A percentile compares a stretch with the other conserved stretches of the same genome.
Evolutionary conservation across 768 basidiomycete species (phyloP).

Genomic region (Albatrellus ellisii): DNA sequence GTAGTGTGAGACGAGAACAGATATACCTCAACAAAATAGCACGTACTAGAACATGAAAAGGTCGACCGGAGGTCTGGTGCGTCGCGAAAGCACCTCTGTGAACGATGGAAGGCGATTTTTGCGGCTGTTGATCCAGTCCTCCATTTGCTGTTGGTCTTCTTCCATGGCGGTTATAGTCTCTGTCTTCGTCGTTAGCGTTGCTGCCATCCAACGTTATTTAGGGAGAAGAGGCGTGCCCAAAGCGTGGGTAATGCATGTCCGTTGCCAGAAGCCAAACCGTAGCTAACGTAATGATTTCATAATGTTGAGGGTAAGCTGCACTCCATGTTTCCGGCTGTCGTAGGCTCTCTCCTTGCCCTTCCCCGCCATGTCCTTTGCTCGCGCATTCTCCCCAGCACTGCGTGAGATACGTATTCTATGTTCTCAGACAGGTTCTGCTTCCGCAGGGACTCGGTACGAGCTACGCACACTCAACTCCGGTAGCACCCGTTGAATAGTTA

Average conservation of each 20-base stretch:
- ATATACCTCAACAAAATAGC: slow-evolving; percentile 3
- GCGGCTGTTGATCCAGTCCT: slow-evolving; percentile 63
- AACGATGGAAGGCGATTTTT: slow-evolving; percentile 76
- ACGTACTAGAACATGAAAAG: slow-evolving; percentile 98
- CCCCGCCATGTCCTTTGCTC: slow-evolving; percentile 36
- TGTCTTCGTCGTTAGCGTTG: too few species aligned
- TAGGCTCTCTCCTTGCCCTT: neutral
- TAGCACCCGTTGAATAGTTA: slow-evolving; percentile 1
- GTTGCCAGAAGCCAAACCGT: neutral
- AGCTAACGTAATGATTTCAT: neutral
- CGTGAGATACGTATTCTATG: slow-evolving; percentile 72
- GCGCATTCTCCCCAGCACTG: slow-evolving; percentile 63
- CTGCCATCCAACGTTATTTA: neutral
- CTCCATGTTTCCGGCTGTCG: too few species aligned
- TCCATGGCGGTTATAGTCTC: slow-evolving; percentile 21
- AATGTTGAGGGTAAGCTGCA: too few species aligned
- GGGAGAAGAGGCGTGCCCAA: neutral
- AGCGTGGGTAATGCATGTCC: neutral
- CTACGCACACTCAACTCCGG: neutral
- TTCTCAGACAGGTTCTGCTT: slow-evolving; percentile 65
- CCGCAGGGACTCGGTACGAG: slow-evolving; percentile 65
- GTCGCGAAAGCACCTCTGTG: slow-evolving; percentile 80
- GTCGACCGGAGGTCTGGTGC: slow-evolving; percentile 91
- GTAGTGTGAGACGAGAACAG: slow-evolving; percentile 6
- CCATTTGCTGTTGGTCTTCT: slow-evolving; percentile 32